Conservation (phyloP, 2,329 filamentous ascomycete species). For the Penicillium sp. region DNA sequence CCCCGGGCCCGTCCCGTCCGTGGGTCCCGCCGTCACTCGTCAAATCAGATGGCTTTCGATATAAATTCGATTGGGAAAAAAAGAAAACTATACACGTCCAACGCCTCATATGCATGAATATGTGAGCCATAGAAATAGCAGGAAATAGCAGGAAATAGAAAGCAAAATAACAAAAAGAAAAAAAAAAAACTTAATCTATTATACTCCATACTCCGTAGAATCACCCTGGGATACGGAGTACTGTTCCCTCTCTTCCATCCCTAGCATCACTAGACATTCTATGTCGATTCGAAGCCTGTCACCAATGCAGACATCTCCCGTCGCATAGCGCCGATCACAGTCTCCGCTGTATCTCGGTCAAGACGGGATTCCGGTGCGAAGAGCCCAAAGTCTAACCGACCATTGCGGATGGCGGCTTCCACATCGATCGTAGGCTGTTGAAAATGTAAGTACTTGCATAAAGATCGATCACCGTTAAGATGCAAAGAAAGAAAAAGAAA, state of each 20-base stretch:
- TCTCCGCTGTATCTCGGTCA: constrained; percentile 12
- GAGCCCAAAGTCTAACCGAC: constrained; percentile 23
- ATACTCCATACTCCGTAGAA: not conserved
- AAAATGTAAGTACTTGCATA: constrained; percentile 18
- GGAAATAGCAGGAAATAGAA: not conserved
- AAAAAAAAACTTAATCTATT: not conserved
- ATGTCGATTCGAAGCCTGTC: constrained; percentile 4
- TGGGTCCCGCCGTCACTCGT: constrained; percentile 14
- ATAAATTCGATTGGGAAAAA: not conserved
- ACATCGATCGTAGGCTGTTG: constrained; percentile 27
- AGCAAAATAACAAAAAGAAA: not conserved
- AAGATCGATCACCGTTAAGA: constrained; percentile 5
- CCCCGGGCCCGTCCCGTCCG: constrained; percentile 19
- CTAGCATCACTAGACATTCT: constrained; percentile 5
- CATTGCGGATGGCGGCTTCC: constrained; percentile 25
- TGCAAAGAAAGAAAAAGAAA: not conserved
- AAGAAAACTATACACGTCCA: constrained; percentile 16
- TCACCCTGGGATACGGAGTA: not conserved
- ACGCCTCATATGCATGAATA: constrained; percentile 21
- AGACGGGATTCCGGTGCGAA: constrained; percentile 21
- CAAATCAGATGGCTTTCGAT: constrained; percentile 12
- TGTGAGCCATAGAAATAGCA: not conserved
- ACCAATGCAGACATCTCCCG: constrained; percentile 18
- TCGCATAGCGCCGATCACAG: constrained; percentile 16
- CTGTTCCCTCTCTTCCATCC: not conserved